Base-by-base conservation (phyloP, 371 early-diverging fungal species). In the Rhizopus delemar region DNA sequence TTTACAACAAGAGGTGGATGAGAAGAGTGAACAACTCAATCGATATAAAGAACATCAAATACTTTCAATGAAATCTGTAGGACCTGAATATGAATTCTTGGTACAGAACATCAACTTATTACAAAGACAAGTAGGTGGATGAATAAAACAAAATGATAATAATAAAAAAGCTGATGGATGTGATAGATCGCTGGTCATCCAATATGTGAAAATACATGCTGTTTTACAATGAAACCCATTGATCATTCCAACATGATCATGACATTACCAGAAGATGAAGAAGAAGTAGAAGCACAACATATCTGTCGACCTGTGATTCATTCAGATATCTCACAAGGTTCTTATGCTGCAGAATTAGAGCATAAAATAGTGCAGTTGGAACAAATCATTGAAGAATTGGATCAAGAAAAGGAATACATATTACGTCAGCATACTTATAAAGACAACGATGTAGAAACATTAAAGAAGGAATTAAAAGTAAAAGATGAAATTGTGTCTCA, bases 281-380 rank as follows among this genome's bases (percentile, higher is more conserved):
- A 43, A 15, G 66, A 70, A 43, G 73, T 77, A 39, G 74, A 75
- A 58, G 76, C 77, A 34, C 81, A 80, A 36, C 81, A 80, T 56
- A 77, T 80, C n/a, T 80, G 81, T 57, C 60, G 81, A 36, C 81
- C 81, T 7, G 63, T 80, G 16, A 74, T 80, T 46, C 78, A 77
- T 46, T 80, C 81, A 2, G 62, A 61, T 29, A 74, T 77, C 8
- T 77, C 77, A 0, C 75, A 75, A 55, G 76, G 76, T 4, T 75
- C 74, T 1, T 77, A 77, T 53, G 81, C 77, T 15, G 57, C 65
- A 48, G 78, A 75, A 43, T 43, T 80, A n/a, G 74, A 77, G 57
- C 73, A 74, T 16, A 75, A 69, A 55, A 73, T 75, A 38, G 49
- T 56, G 3, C 58, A 69, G 31, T 60, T 80, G n/a, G 76, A 75